Evolutionary conservation across 345 rosid genomes (phyloP), one percentile per base, ranked within the genome.

Genomic region (Brassica juncea): DNA sequence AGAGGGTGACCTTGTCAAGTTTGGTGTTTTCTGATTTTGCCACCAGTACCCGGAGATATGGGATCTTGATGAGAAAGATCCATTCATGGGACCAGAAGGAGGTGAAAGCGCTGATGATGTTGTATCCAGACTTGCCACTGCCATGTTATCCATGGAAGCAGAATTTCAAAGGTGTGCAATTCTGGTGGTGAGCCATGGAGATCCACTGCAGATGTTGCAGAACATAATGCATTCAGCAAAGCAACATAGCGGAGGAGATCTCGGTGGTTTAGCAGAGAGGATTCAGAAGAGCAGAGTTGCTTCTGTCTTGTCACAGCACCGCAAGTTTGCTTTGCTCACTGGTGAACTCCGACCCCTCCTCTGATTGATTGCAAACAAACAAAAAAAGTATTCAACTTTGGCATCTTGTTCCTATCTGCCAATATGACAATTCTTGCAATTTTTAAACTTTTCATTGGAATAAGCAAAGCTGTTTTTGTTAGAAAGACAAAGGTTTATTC

Each of bases 71-170:
- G 97, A 89, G 86, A 86, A 90, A 63, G 93, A 94, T 84, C 97
- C 97, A 4, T 88, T 91, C 62, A 58, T 72, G 80, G 71, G 68
- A 75, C 92, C 91, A 30, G 88, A 85, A 83, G 96, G 90, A 27
- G 99, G 99, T 70, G 99, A 92, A 84, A 92, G 96, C 79, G 99
- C 82, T 15, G 85, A 87, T 58, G 94, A 92, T 82, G 97, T 92
- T 61, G 95, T 86, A 39, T 82, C 88, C 68, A 86, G 99, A 81
- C 94, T 94, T 62, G 81, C 89, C 52, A 78, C 59, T 72, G 91
- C 92, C 52, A 67, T 94, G 76, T 71, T 67, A 11, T 73, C 76
- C 16, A 85, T 86, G 19, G 97, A 94, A 81, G 87, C 89, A n/a
- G 89, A 90, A 57, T 91, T 79, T 84, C 86, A 89, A 71, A 88